Evolutionary conservation across 1,139 yeast species (phyloP).

Genomic region (Yamadazyma aaseri): DNA sequence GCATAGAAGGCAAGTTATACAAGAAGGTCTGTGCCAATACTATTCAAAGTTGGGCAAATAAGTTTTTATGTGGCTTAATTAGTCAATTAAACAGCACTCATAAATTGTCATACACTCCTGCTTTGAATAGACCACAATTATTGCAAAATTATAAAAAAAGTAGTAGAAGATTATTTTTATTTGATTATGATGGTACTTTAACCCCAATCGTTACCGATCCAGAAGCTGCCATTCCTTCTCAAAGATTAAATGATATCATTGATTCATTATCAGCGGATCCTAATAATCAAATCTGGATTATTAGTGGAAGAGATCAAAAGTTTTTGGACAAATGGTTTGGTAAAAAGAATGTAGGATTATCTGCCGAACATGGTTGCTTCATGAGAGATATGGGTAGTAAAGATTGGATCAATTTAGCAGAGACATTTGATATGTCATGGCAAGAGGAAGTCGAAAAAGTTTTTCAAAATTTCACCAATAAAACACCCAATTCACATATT

Average conservation of each 20-base stretch:
- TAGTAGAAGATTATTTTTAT: conserved; percentile 71
- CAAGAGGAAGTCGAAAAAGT: conserved; percentile 75
- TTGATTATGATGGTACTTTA: conserved; percentile 96
- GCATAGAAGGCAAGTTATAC: conserved; percentile 55
- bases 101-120: conserved; percentile 70
- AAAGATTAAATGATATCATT: conserved; percentile 61
- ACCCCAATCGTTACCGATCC: conserved; percentile 97
- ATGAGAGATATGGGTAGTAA: conserved; percentile 63
- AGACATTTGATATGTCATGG: conserved; percentile 90
- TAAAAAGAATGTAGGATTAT: conserved; percentile 65
- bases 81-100: conserved; percentile 45
- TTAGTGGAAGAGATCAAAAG: conserved; percentile 91
- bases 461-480: conserved; percentile 72
- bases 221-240: conserved; percentile 95
- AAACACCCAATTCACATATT: conserved; percentile 85
- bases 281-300: conserved; percentile 87
- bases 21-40: conserved; percentile 67
- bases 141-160: conserved; percentile 61
- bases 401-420: conserved; percentile 84
- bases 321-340: conserved; percentile 93
- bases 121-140: conserved; percentile 70
- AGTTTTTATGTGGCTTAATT: conserved; percentile 56
- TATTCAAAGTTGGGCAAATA: conserved; percentile 77
- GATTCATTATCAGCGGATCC: conserved; percentile 69
- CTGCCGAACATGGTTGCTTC: conserved; percentile 98